Conservation (phyloP, 2,329 filamentous ascomycete species). For the Didymella arachidicola region DNA sequence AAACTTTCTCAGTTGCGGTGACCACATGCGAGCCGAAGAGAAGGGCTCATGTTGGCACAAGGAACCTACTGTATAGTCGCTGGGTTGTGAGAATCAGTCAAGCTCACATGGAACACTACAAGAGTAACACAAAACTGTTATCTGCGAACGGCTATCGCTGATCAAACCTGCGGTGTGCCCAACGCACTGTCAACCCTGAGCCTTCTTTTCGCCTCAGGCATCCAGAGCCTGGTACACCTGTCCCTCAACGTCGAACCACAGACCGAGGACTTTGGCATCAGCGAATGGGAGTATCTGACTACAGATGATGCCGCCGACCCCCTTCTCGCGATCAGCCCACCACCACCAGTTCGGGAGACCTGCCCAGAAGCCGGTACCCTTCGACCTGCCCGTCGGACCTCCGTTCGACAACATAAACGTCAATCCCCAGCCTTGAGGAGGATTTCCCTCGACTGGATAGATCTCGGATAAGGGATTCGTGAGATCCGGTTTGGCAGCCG, state of each 20-base stretch:
- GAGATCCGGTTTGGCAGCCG: constrained; percentile 59
- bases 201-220: neutral
- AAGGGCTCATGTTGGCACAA: neutral
- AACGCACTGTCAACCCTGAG: neutral
- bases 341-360: constrained; percentile 68
- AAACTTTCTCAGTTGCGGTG: neutral
- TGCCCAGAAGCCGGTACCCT: constrained; percentile 63
- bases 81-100: neutral
- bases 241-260: constrained; percentile 37
- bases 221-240: constrained; percentile 32
- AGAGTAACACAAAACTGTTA: neutral
- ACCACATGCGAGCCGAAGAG: neutral
- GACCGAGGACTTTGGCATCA: constrained; percentile 34
- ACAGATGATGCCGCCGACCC: constrained; percentile 55
- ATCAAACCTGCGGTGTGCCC: neutral
- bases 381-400: constrained; percentile 34
- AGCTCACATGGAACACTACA: neutral
- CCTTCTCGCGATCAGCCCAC: constrained; percentile 67
- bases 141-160: neutral
- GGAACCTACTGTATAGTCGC: neutral
- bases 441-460: constrained; percentile 54
- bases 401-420: constrained; percentile 61
- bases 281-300: constrained; percentile 43
- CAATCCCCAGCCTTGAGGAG: constrained; percentile 70
- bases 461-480: constrained; percentile 61